These are phyloP conservation scores for Elaeagnus macrophylla DNA, from an alignment of 306 rosid genomes.

Conservation along the genomic window DNA sequence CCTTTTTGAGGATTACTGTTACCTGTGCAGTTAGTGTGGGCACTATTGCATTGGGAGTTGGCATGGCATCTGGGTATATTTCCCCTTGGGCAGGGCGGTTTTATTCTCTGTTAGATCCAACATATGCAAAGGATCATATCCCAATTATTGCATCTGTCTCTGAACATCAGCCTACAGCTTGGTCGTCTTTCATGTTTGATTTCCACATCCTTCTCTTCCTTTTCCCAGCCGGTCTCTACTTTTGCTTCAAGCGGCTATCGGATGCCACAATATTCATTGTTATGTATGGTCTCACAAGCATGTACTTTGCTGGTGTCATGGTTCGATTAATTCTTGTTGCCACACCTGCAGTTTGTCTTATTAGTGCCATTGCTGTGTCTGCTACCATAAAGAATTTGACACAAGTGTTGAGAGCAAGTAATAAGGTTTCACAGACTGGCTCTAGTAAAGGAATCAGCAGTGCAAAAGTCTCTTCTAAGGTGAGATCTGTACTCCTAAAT, in stretches of 20 bases:
- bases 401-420: slow-evolving; percentile 53
- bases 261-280: slow-evolving; percentile 96
- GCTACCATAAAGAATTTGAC: slow-evolving; percentile 85
- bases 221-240: slow-evolving; percentile 98
- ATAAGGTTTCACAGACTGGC: slow-evolving; percentile 54
- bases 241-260: slow-evolving; percentile 95
- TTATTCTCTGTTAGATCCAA: slow-evolving; percentile 95
- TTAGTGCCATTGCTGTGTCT: slow-evolving; percentile 94
- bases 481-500: slow-evolving; percentile 17
- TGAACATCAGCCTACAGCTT: slow-evolving; percentile 99
- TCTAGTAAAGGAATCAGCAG: slow-evolving; percentile 57
- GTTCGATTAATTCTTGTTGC: slow-evolving; percentile 97
- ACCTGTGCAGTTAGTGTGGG: slow-evolving; percentile 71
- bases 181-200: slow-evolving; percentile 99
- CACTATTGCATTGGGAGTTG: slow-evolving; percentile 79
- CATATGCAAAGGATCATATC: slow-evolving; percentile 95
- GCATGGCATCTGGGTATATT: slow-evolving; percentile 89
- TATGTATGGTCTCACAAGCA: slow-evolving; percentile 98
- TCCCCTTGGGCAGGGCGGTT: slow-evolving; percentile 99
- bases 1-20: slow-evolving; percentile 90
- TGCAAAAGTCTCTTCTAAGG: slow-evolving; percentile 77
- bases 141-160: slow-evolving; percentile 98
- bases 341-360: slow-evolving; percentile 92
- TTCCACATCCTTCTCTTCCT: slow-evolving; percentile 86
- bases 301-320: slow-evolving; percentile 99